Conservation (phyloP, 306 rosid species). For the Astragalus glycyphyllos region DNA sequence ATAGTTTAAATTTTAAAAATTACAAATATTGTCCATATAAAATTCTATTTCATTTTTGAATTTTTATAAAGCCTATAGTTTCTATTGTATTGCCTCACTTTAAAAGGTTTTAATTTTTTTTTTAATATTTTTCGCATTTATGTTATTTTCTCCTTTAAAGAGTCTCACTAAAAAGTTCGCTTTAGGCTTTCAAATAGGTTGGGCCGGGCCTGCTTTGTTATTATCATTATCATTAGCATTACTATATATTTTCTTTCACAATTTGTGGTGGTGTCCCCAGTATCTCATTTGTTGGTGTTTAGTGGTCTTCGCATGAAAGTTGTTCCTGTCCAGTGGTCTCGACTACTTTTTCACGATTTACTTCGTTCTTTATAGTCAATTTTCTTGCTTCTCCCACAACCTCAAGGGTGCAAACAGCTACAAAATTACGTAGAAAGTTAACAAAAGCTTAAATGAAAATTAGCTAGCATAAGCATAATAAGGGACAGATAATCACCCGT, state of each 20-base stretch:
- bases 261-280: background rate
- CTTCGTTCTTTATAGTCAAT: constrained; percentile 6
- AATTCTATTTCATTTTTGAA: no score
- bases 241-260: constrained; percentile 7
- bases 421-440: background rate
- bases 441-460: background rate
- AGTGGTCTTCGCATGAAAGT: background rate
- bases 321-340: background rate
- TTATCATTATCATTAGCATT: no score
- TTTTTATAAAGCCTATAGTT: no score
- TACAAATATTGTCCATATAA: no score
- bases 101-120: no score
- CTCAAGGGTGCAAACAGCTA: constrained; percentile 11
- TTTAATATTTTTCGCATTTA: no score
- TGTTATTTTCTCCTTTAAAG: no score
- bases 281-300: background rate
- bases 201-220: no score
- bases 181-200: no score
- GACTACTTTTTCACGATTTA: background rate
- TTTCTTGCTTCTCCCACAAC: constrained; percentile 11
- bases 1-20: no score
- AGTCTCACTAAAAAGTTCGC: no score
- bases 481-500: background rate
- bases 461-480: background rate
- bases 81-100: no score